Evolutionary conservation across 345 rosid species (phyloP).

Genomic region (Salix koriyanagi): DNA sequence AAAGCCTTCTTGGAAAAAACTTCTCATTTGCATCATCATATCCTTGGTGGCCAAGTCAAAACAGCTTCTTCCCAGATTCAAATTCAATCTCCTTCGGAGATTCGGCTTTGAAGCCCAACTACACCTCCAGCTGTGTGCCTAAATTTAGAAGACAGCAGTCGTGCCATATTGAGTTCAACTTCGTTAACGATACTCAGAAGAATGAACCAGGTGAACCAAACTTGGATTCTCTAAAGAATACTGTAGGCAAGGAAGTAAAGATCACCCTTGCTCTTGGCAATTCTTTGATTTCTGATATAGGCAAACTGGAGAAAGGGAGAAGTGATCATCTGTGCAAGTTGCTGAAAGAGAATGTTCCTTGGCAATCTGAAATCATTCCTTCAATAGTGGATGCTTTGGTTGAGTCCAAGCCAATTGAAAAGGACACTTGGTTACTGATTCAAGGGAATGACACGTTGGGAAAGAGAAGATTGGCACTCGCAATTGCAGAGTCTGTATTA

Average conservation of each 20-base stretch:
- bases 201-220: constrained; percentile 37
- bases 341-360: constrained; percentile 62
- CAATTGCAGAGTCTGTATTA: constrained; percentile 49
- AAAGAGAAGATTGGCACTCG: constrained; percentile 67
- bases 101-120: constrained; percentile 35
- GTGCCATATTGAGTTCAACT: constrained; percentile 60
- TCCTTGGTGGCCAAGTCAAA: constrained; percentile 49
- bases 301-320: constrained; percentile 28
- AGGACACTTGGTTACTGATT: constrained; percentile 55
- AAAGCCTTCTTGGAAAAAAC: constrained; percentile 27
- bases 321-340: constrained; percentile 31
- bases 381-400: constrained; percentile 46
- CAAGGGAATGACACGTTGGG: constrained; percentile 66
- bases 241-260: constrained; percentile 57
- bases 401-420: constrained; percentile 26
- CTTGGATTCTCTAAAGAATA: constrained; percentile 58
- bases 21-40: constrained; percentile 33
- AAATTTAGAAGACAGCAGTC: constrained; percentile 67
- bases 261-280: constrained; percentile 75
- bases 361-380: constrained; percentile 60
- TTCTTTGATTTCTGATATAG: constrained; percentile 37
- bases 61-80: constrained; percentile 42
- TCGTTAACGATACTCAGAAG: constrained; percentile 32
- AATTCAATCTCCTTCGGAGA: constrained; percentile 41
- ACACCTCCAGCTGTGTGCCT: constrained; percentile 40